Base-by-base conservation (phyloP, 768 basidiomycete species). In the Russula ochroleuca region DNA sequence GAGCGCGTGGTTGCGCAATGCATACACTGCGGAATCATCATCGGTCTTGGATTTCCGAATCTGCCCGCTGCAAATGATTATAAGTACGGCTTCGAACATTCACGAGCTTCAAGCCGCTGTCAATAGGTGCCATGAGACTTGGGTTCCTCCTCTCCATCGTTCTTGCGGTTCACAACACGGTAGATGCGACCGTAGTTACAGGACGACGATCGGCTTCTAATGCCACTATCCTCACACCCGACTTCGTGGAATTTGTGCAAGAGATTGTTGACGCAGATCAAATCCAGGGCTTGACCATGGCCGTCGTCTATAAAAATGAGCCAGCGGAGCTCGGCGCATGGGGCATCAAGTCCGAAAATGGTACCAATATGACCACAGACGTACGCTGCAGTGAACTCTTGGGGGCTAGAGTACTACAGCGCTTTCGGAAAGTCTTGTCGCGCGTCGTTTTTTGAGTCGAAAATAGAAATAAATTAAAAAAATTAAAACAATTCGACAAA, bases 301-400 rank as follows among this genome's bases (percentile, higher is more conserved):
- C 53, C 5, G n/a, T 67, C n/a, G 55, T 65, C 28, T 52, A 37
- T 48, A 28, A 43, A 48, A 57, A 23, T 9, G 51, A 47, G 3
- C 19, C 19, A 11, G 21, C 56, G 0, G 66, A 67, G 31, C 19
- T 61, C 13, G 63, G 63, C 1, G 59, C 58, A 35, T 67, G 63
- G 66, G 66, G 63, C 7, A 61, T 41, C 37, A 64, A 49, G n/a
- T 60, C 51, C 5, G 63, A 67, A 31, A 47, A 64, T 2, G 66
- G 63, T 25, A 63, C 63, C 11, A 57, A 40, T 0, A 64, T 64
- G 66, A 64, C 59, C 28, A 57, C 53, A 21, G 63, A 64, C 17
- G 66, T 67, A 52, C 23, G 66, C 21, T 10, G 9, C 0, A 8
- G 17, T 8, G 2, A 3, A 19, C 13, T 23, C 10, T 33, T 17